Base-by-base conservation (phyloP, 2,329 filamentous ascomycete genomes). In the Hawksworthiomyces lignivorus region DNA sequence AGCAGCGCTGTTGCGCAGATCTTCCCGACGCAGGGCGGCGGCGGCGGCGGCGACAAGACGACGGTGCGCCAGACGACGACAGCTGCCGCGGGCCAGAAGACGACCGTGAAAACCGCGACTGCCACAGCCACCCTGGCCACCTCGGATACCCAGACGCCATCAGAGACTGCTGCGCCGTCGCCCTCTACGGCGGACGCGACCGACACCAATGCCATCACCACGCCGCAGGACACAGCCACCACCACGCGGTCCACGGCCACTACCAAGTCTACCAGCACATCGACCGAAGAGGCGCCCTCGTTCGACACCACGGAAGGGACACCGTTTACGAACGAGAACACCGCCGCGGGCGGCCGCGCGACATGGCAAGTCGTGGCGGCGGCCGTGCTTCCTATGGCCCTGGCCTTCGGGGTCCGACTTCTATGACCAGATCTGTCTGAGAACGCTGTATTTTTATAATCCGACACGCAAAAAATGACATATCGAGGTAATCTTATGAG, bases 311-410 rank as follows among this genome's bases (percentile, higher is more conserved):
- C 46, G 1, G 48, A 52, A 26, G 30, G 38, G 9, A 45, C 43
- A 17, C 50, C 50, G 2, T 52, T 52, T 37, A 46, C 43, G 18
- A 46, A 46, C 10, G 37, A 40, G 1, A 41, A 41, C 35, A 31
- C 27, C 10, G 31, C 35, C 1, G 5, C 35, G 8, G 24, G 28
- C 20, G 30, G 22, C 27, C 5, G 26, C 7, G 10, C 15, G 7
- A 10, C 26, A 7, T 39, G 38, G 45, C 27, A 12, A 2, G 33
- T 20, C n/a, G 12, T 31, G 18, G 11, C 20, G 1, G 14, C 24
- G 3, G 35, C 39, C 3, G 36, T 21, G 8, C 9, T 41, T 28
- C 38, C 45, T 5, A 15, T 45, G 36, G 20, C 20, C 3, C 8
- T 41, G 14, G 30, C 32, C 28, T 10, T 18, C n/a, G 18, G 20